Evolutionary conservation across 148 eudicot genomes (phyloP).

Genomic region (Rhododendron mucronatum): DNA sequence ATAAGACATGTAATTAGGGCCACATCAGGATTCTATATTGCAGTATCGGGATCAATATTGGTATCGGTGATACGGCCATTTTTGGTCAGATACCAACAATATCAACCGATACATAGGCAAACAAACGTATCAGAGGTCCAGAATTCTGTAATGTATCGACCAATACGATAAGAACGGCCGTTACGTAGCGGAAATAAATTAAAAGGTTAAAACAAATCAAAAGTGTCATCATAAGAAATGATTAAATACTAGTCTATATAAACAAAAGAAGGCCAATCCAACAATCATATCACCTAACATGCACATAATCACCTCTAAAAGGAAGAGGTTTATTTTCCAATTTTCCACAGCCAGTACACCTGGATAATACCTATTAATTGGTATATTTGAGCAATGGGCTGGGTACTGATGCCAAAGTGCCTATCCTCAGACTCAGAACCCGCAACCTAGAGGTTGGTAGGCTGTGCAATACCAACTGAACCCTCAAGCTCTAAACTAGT

Average conservation of each 20-base stretch:
- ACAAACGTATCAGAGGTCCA: not conserved
- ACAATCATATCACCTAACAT: not conserved
- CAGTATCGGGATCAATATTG: not conserved
- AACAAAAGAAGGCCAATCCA: not conserved
- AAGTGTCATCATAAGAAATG: not conserved
- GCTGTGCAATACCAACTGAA: not conserved
- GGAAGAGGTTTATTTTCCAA: not conserved
- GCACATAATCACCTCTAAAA: not conserved
- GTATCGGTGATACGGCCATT: not conserved
- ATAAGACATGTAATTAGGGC: not conserved
- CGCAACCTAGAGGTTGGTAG: not conserved
- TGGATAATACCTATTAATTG: not conserved
- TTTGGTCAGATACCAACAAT: not conserved
- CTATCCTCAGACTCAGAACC: not conserved
- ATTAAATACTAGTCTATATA: not conserved
- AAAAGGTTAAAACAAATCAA: not conserved
- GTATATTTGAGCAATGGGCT: not conserved
- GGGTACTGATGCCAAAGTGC: not conserved
- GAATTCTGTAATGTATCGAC: not conserved
- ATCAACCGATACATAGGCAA: not conserved
- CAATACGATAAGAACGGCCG: not conserved
- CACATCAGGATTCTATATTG: not conserved
- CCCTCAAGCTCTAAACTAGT: not conserved
- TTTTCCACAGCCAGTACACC: not conserved
- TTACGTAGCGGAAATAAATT: not conserved